These are phyloP conservation scores for Hygrophoropsis aurantiaca DNA, from an alignment of 768 basidiomycete species.

Conservation along the genomic window DNA sequence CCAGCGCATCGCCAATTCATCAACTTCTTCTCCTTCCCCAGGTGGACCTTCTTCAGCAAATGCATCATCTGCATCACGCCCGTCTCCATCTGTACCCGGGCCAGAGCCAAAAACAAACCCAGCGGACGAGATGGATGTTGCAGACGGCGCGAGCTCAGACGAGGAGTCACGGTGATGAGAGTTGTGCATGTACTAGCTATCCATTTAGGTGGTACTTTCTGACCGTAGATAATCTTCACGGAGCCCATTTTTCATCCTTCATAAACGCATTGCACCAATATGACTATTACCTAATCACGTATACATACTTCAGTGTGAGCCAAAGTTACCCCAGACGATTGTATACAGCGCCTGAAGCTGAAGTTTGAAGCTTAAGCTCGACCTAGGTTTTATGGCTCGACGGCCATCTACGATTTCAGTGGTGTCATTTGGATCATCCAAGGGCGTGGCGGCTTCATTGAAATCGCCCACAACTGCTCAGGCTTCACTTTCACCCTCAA, in stretches of 20 bases:
- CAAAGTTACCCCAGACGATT: too few relatives aligned
- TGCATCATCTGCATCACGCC: constrained; percentile 22
- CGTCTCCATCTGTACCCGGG: constrained; percentile 31
- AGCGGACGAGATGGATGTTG: constrained; percentile 15
- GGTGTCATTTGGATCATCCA: constrained; percentile 22
- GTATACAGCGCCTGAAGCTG: too few relatives aligned
- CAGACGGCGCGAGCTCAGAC: constrained; percentile 17
- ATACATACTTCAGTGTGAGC: too few relatives aligned
- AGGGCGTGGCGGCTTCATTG: constrained; percentile 8
- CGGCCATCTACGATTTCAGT: constrained; percentile 36
- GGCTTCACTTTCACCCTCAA: constrained; percentile 6
- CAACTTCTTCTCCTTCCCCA: constrained; percentile 27
- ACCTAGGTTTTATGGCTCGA: constrained; percentile 33
- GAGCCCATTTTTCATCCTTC: not conserved
- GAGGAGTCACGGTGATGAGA: constrained; percentile 12
- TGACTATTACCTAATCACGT: too few relatives aligned
- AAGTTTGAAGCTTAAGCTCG: not conserved
- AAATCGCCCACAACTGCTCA: constrained; percentile 6
- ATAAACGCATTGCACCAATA: not conserved
- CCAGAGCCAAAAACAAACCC: constrained; percentile 28
- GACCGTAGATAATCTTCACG: constrained; percentile 2
- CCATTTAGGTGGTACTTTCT: constrained; percentile 1
- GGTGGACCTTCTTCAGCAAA: constrained; percentile 29
- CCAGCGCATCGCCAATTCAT: constrained; percentile 76
- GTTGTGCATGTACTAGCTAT: constrained; percentile 16